phyloP scores from a whole-genome alignment of 1,284 basidiomycete genomes.

The Kwoniella shivajii region DNA sequence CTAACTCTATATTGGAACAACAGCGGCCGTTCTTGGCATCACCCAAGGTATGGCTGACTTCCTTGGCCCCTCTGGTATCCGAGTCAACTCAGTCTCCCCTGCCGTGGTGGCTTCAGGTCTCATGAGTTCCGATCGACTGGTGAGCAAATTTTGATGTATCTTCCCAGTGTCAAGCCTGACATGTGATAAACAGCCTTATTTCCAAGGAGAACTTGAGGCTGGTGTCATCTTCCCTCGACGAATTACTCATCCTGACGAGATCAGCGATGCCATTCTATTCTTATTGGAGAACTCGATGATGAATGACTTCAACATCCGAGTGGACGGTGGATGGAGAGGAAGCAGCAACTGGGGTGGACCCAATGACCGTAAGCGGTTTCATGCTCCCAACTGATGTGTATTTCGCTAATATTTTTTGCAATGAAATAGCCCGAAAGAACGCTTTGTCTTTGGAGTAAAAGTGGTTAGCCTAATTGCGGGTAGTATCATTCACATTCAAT shows the following conservation, averaged over 20 bases:
- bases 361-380: slow-evolving; percentile 11
- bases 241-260: slow-evolving; percentile 24
- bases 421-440: slow-evolving; percentile 2
- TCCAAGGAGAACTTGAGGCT: slow-evolving; percentile 10
- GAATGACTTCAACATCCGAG: slow-evolving; percentile 33
- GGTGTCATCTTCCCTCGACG: slow-evolving; percentile 24
- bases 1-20: too few species aligned
- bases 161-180: too few species aligned
- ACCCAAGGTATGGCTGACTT: slow-evolving; percentile 27
- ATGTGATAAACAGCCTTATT: slow-evolving; percentile 8
- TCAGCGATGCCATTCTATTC: slow-evolving; percentile 26
- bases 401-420: not conserved
- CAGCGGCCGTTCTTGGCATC: slow-evolving; percentile 27
- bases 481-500: not conserved
- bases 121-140: slow-evolving; percentile 24
- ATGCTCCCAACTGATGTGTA: not conserved
- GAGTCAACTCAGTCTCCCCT: slow-evolving; percentile 37
- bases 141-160: not conserved
- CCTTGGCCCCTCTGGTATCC: slow-evolving; percentile 37
- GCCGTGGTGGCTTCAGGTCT: slow-evolving; percentile 37
- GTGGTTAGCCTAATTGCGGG: not conserved
- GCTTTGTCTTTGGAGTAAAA: slow-evolving; percentile 2
- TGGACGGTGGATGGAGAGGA: slow-evolving; percentile 29
- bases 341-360: slow-evolving; percentile 25
- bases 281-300: slow-evolving; percentile 41